Base-by-base conservation (phyloP, 2,329 filamentous ascomycete genomes). In the Penicillium sp. region DNA sequence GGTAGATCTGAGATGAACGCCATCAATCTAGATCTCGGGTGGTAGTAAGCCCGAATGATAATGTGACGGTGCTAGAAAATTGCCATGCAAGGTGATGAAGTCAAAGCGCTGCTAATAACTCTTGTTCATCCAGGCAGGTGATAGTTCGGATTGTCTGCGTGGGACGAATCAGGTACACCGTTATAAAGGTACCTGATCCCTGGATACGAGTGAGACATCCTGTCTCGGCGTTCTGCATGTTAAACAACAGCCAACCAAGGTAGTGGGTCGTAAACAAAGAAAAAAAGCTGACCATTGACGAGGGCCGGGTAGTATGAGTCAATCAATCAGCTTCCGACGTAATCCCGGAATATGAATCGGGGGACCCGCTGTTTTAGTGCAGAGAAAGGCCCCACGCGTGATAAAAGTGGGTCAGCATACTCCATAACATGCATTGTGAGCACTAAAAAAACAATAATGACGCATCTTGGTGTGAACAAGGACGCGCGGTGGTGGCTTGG, bases 181-280 rank as follows among this genome's bases (percentile, higher is more conserved):
- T 26, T 16, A 21, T 26, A n/a, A 21, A 31, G 22, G 45, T 49
- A 29, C 44, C 46, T 55, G 53, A 46, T 39, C 21, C 16, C 21
- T 50, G 48, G 48, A 42, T 42, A 50, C 48, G 48, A 50, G 14
- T 24, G 48, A 50, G 24, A 31, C 37, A 31, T 31, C 10, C 8
- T 52, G 55, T 59, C 48, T 59, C 56, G 49, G 63, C 24, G 48
- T 33, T 49, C 48, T 51, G 58, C 58, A 56, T 54, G 57, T 57
- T 37, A 52, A 49, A 58, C 54, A 55, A 19, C 11, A 13, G 21
- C 42, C 13, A 58, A 56, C 24, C 35, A 49, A 49, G 54, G 11
- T 49, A 6, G 43, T 55, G 44, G 54, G 47, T 44, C 26, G n/a
- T 26, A 35, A 42, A 39, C 21, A 54, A 49, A 55, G 52, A 47